A percentile compares a stretch with the other conserved stretches of the same genome.
Conservation (phyloP, 176 grass and related monocot genomes). For the Eragrostis nindensis region DNA sequence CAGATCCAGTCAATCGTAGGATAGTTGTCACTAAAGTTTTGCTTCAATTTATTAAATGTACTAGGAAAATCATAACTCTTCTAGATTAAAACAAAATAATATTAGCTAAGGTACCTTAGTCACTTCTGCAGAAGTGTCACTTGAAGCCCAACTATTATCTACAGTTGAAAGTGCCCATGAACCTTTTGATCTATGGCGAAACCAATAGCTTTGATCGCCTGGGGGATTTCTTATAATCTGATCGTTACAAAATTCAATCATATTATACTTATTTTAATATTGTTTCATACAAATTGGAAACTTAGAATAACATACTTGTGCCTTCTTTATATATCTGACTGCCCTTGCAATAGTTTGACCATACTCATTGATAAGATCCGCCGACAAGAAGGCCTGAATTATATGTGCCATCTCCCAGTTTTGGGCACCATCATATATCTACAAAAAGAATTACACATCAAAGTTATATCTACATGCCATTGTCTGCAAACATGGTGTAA, state of each 20-base stretch:
- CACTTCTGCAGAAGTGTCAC: constrained; percentile 36
- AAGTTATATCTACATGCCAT: too few relatives aligned
- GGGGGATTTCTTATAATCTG: constrained; percentile 29
- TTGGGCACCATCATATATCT: constrained; percentile 62
- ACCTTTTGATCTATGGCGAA: constrained; percentile 50
- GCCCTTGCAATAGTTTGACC: constrained; percentile 37
- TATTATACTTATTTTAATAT: too few relatives aligned
- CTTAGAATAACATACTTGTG: constrained; percentile 16
- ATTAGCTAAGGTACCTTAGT: constrained; percentile 16
- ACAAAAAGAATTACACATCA: too few relatives aligned
- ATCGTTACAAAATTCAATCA: background rate
- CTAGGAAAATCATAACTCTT: too few relatives aligned
- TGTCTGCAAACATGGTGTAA: too few relatives aligned
- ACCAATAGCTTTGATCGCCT: constrained; percentile 25
- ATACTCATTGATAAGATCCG: constrained; percentile 45
- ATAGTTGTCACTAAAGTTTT: background rate
- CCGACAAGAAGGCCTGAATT: constrained; percentile 55
- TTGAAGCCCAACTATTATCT: constrained; percentile 46
- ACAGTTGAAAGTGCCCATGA: constrained; percentile 47
- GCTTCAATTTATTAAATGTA: background rate
- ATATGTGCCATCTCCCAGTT: constrained; percentile 63
- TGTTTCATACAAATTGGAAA: too few relatives aligned
- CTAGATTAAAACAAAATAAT: too few relatives aligned
- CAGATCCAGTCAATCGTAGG: background rate
- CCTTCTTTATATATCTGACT: constrained; percentile 42